Base-by-base conservation (phyloP, 352 stramenopile genomes). In the Blastocystis sp. region DNA sequence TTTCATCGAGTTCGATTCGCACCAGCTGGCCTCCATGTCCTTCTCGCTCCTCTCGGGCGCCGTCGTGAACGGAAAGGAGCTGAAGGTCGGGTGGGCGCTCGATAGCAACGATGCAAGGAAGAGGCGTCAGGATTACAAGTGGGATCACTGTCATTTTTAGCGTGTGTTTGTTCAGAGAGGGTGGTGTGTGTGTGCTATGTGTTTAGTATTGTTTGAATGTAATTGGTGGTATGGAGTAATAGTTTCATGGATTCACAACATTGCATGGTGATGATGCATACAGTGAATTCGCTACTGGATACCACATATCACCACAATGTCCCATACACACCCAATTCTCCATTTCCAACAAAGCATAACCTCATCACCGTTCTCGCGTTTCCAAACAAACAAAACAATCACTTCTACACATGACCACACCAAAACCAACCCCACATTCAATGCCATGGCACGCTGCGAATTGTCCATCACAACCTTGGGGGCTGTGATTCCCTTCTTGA, bases 21-120 rank as follows among this genome's bases (percentile, higher is more conserved):
- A 85, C 51, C 57, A 85, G 48, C 32, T 85, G n/a, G 75, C 75
- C n/a, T 72, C 34, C 44, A 85, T 53, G 18, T 85, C 36, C 11
- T 85, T 72, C 44, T 54, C 57, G n/a, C 40, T 85, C 16, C 75
- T 85, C 18, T 85, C 75, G 16, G 75, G 75, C 40, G 75, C 75
- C 0, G 56, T 76, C 4, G 63, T 85, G 24, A 85, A 85, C 21
- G 75, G 75, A 24, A 72, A 85, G 56, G 63, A 85, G 51, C 40
- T 85, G 63, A 85, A 85, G 63, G 75, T 85, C 18, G 57, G 75
- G n/a, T 85, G 75, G 75, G 75, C 75, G 36, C 46, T 85, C 34
- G 75, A 85, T 9, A 59, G 34, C 6, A 85, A 57, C 36, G 75
- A 85, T 48, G 32, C 46, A n/a, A 34, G 63, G 21, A 85, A 44